Evolutionary conservation across 805 yeast species (phyloP), one percentile per base, ranked within the genome.

Genomic region (Pichia sporocuriosa): DNA sequence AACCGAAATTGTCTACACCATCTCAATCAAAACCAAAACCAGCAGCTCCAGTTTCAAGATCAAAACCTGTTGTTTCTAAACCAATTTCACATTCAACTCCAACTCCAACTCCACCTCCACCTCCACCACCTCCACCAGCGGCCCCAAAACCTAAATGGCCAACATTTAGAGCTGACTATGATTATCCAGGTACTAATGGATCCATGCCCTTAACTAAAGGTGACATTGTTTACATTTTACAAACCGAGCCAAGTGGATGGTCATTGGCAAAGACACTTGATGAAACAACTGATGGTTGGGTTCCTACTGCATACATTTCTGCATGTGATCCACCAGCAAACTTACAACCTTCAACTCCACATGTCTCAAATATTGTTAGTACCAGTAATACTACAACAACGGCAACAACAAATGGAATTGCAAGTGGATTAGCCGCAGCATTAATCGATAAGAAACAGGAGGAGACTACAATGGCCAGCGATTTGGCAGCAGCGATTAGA

Each of bases 231-330:
- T 77, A 77, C 47, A 77, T 93, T 26, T 66, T 79, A 3, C 81
- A 75, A 55, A 78, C 82, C 49, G 85, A 82, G 43, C 79, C 81
- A 35, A 89, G 85, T 47, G 96, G 96, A 15, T 93, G 99, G 99
- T 90, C 95, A 53, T 70, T 93, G 44, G 97, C 88, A 9, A 84
- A 83, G 58, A 70, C 77, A 26, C 59, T 81, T 46, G 89, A 83
- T 55, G 93, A 84, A 31, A 57, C 81, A 1, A 74, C 68, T 43
- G 93, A 88, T 59, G 99, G 99, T 5, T 93, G 98, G 98, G 90
- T 93, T 11, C 99, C 99, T 12, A 82, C 93, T 19, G 84, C 89
- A n/a, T 93, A 89, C 58, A 77, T 90, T 55, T 78, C 69, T 17
- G 77, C 75, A 46, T 73, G 75, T 49, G 74, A 62, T 4, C 71